phyloP scores from a whole-genome alignment of 495 filamentous ascomycete genomes.

The Penicillium paradoxum region DNA sequence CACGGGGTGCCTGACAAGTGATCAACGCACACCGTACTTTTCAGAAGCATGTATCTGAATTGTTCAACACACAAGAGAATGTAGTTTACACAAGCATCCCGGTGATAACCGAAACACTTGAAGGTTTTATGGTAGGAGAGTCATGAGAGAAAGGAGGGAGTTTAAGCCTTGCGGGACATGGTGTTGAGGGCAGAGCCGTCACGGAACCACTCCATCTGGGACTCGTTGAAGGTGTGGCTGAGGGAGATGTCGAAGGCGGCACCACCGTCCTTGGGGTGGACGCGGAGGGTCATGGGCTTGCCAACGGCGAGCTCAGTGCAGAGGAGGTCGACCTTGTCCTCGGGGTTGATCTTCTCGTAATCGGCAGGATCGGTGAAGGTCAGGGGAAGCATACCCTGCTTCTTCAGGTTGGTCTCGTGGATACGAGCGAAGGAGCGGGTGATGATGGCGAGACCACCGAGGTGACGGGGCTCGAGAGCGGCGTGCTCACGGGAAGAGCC shows the following conservation, averaged over 20 bases:
- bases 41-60: slow-evolving; percentile 9
- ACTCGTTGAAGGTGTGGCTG: slow-evolving; percentile 92
- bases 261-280: slow-evolving; percentile 80
- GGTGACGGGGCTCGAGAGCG: slow-evolving; percentile 94
- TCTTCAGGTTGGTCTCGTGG: slow-evolving; percentile 99
- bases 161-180: slow-evolving; percentile 75
- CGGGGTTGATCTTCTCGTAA: slow-evolving; percentile 93
- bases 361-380: slow-evolving; percentile 93
- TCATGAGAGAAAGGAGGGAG: slow-evolving; percentile 7
- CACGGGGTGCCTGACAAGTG: slow-evolving; percentile 8
- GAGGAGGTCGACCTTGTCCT: slow-evolving; percentile 85
- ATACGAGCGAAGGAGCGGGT: slow-evolving; percentile 96
- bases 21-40: neutral
- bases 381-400: slow-evolving; percentile 99
- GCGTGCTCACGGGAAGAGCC: slow-evolving; percentile 97
- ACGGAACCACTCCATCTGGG: slow-evolving; percentile 97
- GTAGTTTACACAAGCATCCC: slow-evolving; percentile 8
- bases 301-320: slow-evolving; percentile 90
- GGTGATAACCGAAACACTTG: slow-evolving; percentile 3
- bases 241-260: slow-evolving; percentile 75
- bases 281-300: slow-evolving; percentile 85
- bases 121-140: slow-evolving; percentile 4
- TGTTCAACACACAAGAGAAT: slow-evolving; percentile 10
- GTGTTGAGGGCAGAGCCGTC: slow-evolving; percentile 95
- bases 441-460: slow-evolving; percentile 96